Conservation (phyloP, 2,329 filamentous ascomycete genomes). For the Fusarium sp. region DNA sequence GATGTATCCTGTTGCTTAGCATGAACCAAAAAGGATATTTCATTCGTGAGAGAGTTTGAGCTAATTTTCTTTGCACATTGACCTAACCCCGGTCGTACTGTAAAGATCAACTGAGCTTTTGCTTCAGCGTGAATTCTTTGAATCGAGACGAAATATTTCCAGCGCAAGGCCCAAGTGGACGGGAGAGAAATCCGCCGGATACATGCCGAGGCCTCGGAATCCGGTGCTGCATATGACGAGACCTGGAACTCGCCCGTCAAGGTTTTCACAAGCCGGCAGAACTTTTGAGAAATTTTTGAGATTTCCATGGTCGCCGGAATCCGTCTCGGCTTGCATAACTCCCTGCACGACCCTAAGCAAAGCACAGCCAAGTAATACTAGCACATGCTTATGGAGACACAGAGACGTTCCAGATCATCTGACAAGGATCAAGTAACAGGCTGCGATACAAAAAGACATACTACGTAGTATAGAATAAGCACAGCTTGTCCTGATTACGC, state of each 20-base stretch:
- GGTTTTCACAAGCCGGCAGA: background rate
- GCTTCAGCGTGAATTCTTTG: no score
- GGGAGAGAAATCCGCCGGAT: background rate
- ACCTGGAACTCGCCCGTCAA: no score
- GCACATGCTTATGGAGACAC: background rate
- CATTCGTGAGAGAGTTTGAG: constrained; percentile 12
- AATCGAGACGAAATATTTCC: no score
- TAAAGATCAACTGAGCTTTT: no score
- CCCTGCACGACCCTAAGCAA: background rate
- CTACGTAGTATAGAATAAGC: background rate
- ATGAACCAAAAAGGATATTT: background rate
- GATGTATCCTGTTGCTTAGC: no score
- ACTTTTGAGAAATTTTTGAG: no score
- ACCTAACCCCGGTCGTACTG: no score
- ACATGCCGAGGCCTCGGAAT: background rate
- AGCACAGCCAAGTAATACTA: background rate
- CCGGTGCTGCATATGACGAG: no score
- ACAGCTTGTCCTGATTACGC: background rate
- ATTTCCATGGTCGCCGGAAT: no score
- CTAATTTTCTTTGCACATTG: background rate
- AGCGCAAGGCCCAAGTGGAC: no score
- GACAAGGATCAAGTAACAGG: background rate
- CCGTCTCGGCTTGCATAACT: background rate
- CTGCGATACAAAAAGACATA: background rate
- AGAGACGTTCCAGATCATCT: background rate